These are phyloP conservation scores for Persicaria maculosa DNA, from an alignment of 148 eudicot species.

Conservation along the genomic window DNA sequence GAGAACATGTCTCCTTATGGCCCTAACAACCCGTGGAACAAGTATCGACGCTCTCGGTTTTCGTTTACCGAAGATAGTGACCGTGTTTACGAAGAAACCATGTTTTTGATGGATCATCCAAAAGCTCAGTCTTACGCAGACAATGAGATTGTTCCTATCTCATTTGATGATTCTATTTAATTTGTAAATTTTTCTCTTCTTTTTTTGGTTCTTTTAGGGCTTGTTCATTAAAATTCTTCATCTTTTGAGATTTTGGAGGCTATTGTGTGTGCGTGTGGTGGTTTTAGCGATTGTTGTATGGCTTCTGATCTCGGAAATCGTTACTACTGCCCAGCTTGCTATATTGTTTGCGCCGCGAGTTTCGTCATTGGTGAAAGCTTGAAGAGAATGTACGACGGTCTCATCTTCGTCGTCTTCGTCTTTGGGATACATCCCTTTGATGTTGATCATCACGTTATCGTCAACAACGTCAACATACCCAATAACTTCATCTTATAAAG, in stretches of 20 bases:
- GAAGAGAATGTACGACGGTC: slow-evolving; percentile 7
- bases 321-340: background rate
- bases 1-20: background rate
- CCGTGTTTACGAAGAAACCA: background rate
- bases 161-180: too few relatives aligned
- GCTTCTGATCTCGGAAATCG: slow-evolving; percentile 9
- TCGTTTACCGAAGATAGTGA: background rate
- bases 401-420: slow-evolving; percentile 15
- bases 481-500: too few relatives aligned
- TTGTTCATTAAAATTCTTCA: too few relatives aligned
- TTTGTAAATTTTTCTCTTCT: too few relatives aligned
- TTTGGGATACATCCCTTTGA: slow-evolving; percentile 15
- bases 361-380: slow-evolving; percentile 12
- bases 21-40: background rate
- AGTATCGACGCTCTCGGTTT: background rate
- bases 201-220: too few relatives aligned
- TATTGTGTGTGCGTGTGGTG: too few relatives aligned
- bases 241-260: too few relatives aligned
- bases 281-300: background rate
- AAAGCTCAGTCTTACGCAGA: background rate
- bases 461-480: background rate
- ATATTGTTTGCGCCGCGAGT: background rate
- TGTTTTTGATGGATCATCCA: background rate
- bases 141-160: too few relatives aligned
- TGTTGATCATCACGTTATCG: slow-evolving; percentile 12